Base-by-base conservation (phyloP, 106 monocot genomes). In the Dendrobium officinale region DNA sequence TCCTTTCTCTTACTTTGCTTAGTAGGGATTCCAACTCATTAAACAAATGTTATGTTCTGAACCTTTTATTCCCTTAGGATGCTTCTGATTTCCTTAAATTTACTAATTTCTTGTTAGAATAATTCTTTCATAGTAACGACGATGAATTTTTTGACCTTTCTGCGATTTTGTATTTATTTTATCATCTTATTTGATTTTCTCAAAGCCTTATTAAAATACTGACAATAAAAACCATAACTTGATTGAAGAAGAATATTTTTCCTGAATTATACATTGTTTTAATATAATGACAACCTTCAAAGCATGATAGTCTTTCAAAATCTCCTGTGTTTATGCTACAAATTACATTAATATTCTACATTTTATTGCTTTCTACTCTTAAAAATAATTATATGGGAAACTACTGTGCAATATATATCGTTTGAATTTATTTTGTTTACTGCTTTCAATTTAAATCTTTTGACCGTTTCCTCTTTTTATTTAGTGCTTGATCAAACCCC, bases 401-500 rank as follows among this genome's bases (percentile, higher is more conserved):
- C 2, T 73, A 42, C 40, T 73, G 3, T 73, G 33, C 41, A 40
- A 73, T 16, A 73, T 41, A 67, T 9, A 31, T 67, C 27, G 26
- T 41, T 40, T 73, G 67, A 67, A 27, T 73, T 42, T 73, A 41
- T 73, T 40, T 73, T 16, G 17, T 73, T 16, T 44, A 37, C 42
- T 20, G 0, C 43, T 42, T 74, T 20, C 6, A 49, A 2, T 76
- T 17, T 5, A 19, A 76, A 18, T 81, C 4, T 66, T 51, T 33
- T 67, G 51, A 17, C n/a, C 44, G 7, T 49, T 77, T 66, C 54
- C 26, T 26, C 29, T 51, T 37, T 58, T 19, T 61, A 80, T 59
- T 47, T 73, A 97, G 98, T 81, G 85, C 81, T 82, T 98, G 81
- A 79, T 95, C 72, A 98, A 92, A 78, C 98, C 97, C 54, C 88